These are phyloP conservation scores for Platanthera zijinensis DNA, from an alignment of 106 monocot species.

Conservation along the genomic window DNA sequence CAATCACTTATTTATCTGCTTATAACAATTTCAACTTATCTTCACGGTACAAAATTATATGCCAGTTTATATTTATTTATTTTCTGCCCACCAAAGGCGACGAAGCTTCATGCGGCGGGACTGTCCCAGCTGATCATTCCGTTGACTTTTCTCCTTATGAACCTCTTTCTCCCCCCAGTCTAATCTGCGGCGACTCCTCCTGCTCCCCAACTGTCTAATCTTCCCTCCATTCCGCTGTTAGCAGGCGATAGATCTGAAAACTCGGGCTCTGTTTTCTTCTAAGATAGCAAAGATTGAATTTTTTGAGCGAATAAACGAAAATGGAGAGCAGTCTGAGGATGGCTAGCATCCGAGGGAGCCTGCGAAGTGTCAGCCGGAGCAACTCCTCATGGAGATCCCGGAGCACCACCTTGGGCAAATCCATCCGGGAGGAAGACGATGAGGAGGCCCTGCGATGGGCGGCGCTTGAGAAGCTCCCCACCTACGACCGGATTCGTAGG, in stretches of 20 bases:
- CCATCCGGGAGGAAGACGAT: constrained; percentile 21
- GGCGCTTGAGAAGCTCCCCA: constrained; percentile 37
- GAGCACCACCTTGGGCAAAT: constrained; percentile 13
- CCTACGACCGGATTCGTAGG: constrained; percentile 28
- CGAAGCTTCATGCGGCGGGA: too few species aligned
- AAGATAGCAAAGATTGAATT: background rate
- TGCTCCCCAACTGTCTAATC: background rate
- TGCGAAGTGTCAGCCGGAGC: constrained; percentile 12
- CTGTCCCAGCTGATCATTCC: too few species aligned
- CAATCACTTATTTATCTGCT: too few species aligned
- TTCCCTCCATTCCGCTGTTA: background rate
- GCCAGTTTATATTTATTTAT: too few species aligned
- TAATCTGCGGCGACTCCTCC: too few species aligned
- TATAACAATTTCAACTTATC: too few species aligned
- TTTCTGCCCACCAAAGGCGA: too few species aligned
- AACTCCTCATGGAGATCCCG: constrained; percentile 12
- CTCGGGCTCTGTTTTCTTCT: background rate
- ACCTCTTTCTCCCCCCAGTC: too few species aligned
- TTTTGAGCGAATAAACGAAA: background rate
- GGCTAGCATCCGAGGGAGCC: constrained; percentile 8
- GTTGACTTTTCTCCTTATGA: too few species aligned
- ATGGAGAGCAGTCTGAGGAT: constrained; percentile 5
- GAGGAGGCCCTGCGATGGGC: constrained; percentile 39
- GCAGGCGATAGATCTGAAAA: background rate
- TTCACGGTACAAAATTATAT: too few species aligned